These are phyloP conservation scores for Wickerhamomyces sp. DNA, from an alignment of 1,139 yeast species.

Conservation along the genomic window DNA sequence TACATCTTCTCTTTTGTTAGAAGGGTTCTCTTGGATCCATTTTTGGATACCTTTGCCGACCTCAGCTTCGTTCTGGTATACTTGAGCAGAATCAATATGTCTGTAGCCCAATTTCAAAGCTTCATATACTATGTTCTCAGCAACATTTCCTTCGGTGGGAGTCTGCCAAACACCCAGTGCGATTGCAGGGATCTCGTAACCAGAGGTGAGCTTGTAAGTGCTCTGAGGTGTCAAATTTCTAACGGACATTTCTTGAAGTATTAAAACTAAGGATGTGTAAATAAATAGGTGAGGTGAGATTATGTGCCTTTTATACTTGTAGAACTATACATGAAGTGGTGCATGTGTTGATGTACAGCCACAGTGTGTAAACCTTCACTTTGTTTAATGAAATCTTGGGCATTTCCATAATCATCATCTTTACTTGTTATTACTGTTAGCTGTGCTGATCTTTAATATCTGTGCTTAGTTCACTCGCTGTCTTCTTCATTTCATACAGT, in stretches of 20 bases:
- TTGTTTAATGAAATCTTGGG: no score
- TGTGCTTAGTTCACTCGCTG: no score
- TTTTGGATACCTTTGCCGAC: conserved; percentile 37
- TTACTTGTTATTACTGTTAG: no score
- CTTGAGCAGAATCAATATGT: conserved; percentile 57
- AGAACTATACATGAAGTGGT: no score
- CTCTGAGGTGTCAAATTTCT: neutral
- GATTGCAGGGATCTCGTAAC: conserved; percentile 44
- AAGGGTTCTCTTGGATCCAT: conserved; percentile 47
- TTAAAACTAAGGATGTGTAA: neutral
- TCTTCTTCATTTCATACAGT: no score
- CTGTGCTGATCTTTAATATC: no score
- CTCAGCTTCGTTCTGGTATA: conserved; percentile 53
- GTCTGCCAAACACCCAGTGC: conserved; percentile 54
- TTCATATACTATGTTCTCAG: conserved; percentile 39
- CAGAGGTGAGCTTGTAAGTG: conserved; percentile 20
- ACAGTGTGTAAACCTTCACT: no score
- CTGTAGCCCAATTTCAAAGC: conserved; percentile 64
- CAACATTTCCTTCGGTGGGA: conserved; percentile 30
- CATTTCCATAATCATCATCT: no score
- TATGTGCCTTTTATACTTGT: no score
- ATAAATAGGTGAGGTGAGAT: no score
- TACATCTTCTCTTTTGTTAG: conserved; percentile 47
- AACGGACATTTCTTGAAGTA: neutral
- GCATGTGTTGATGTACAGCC: no score